Percentiles rank a stretch among this genome's conserved stretches.
Conservation (phyloP, 2,329 filamentous ascomycete species). For the Pseudogymnoascus sp. region DNA sequence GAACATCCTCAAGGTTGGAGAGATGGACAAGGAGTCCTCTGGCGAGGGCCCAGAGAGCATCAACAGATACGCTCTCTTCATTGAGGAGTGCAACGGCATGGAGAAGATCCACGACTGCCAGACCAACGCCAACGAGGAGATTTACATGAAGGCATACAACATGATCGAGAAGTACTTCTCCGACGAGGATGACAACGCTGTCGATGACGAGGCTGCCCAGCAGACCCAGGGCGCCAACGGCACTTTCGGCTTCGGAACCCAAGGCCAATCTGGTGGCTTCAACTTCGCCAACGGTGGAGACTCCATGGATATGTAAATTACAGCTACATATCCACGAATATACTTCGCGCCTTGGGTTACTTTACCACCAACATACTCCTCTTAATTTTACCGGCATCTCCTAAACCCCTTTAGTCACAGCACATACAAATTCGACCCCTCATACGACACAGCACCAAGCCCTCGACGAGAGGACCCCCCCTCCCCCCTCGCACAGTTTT, state of each 20-base stretch:
- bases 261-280: constrained; percentile 70
- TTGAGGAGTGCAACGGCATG: constrained; percentile 98
- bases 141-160: constrained; percentile 99
- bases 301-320: constrained; percentile 65
- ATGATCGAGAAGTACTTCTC: constrained; percentile 99
- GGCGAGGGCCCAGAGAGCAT: constrained; percentile 69
- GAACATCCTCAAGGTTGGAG: constrained; percentile 99
- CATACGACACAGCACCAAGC: constrained; percentile 11
- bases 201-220: constrained; percentile 69
- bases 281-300: constrained; percentile 77
- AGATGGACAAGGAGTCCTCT: constrained; percentile 91
- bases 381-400: constrained; percentile 15
- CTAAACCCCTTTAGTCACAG: constrained; percentile 18
- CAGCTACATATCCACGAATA: neutral
- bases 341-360: constrained; percentile 6
- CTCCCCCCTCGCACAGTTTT: constrained; percentile 13
- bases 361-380: constrained; percentile 13
- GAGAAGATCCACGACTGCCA: constrained; percentile 99
- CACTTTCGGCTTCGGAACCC: constrained; percentile 71
- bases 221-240: constrained; percentile 59
- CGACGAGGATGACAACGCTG: constrained; percentile 79
- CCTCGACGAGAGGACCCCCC: constrained; percentile 19
- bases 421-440: constrained; percentile 7
- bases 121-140: constrained; percentile 99
- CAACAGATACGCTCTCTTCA: constrained; percentile 96